Conservation (phyloP, 345 rosid genomes). For the Corchorus olitorius region DNA sequence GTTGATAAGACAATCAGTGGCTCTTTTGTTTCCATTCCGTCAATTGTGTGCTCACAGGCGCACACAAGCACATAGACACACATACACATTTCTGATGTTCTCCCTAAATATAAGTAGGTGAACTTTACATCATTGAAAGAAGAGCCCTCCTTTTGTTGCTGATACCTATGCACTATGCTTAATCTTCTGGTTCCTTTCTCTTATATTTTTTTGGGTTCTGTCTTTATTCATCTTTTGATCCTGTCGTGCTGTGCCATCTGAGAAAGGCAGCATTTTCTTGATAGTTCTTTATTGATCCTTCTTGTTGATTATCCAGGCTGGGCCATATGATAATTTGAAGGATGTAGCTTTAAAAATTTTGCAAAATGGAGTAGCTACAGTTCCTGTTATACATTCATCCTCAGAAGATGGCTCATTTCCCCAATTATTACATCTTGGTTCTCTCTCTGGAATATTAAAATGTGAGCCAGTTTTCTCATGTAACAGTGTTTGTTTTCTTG, state of each 20-base stretch:
- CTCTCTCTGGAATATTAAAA: constrained; percentile 52
- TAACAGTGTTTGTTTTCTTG: background rate
- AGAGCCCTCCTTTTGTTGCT: background rate
- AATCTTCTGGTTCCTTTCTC: constrained; percentile 1
- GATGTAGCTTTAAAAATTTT: constrained; percentile 52
- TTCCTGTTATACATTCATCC: constrained; percentile 54
- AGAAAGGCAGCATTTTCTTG: background rate
- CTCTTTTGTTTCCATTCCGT: too few relatives aligned
- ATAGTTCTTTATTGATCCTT: background rate
- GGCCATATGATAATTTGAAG: constrained; percentile 52
- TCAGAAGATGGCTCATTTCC: constrained; percentile 60
- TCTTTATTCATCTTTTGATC: background rate
- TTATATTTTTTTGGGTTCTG: constrained; percentile 7
- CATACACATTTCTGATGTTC: too few relatives aligned
- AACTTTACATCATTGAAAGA: too few relatives aligned
- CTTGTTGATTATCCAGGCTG: constrained; percentile 45
- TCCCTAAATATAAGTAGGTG: too few relatives aligned
- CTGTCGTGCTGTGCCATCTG: background rate
- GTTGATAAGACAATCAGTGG: too few relatives aligned
- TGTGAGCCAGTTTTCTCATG: constrained; percentile 37
- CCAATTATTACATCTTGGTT: constrained; percentile 57
- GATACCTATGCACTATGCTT: background rate
- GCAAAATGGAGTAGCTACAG: constrained; percentile 47
- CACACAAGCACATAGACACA: too few relatives aligned
- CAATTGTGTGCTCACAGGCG: too few relatives aligned